These are phyloP conservation scores for Smittium culicis DNA, from an alignment of 371 early-diverging fungal species.

Conservation along the genomic window DNA sequence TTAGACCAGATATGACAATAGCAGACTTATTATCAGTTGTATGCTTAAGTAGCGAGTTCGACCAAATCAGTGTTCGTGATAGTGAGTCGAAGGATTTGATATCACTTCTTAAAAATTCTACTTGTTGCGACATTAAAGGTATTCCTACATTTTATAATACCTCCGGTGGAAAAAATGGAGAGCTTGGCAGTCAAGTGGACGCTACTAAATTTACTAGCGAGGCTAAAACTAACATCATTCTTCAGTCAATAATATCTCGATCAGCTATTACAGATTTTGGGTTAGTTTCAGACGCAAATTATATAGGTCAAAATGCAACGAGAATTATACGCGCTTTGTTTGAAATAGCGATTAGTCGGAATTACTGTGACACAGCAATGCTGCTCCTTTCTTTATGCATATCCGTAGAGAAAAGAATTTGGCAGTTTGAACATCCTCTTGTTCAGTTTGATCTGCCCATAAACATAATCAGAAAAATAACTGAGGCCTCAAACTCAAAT, in stretches of 20 bases:
- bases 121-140: constrained; percentile 73
- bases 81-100: constrained; percentile 72
- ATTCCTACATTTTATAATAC: not conserved
- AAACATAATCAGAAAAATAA: constrained; percentile 10
- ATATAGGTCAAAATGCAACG: constrained; percentile 83
- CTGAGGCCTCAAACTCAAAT: not conserved
- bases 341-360: constrained; percentile 79
- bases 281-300: constrained; percentile 78
- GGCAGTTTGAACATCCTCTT: constrained; percentile 90
- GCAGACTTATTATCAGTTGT: constrained; percentile 84
- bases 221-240: constrained; percentile 83
- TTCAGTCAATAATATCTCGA: constrained; percentile 75
- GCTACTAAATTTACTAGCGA: constrained; percentile 12
- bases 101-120: constrained; percentile 44
- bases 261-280: constrained; percentile 77
- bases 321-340: constrained; percentile 91
- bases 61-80: constrained; percentile 76
- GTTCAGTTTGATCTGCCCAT: constrained; percentile 62
- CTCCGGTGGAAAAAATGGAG: constrained; percentile 10
- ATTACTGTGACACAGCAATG: constrained; percentile 75
- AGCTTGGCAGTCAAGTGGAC: not conserved
- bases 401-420: constrained; percentile 79
- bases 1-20: constrained; percentile 64
- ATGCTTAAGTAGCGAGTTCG: constrained; percentile 81
- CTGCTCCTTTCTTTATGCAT: constrained; percentile 73